Conservation (phyloP, 2,329 filamentous ascomycete genomes). For the Talaromyces piceae region DNA sequence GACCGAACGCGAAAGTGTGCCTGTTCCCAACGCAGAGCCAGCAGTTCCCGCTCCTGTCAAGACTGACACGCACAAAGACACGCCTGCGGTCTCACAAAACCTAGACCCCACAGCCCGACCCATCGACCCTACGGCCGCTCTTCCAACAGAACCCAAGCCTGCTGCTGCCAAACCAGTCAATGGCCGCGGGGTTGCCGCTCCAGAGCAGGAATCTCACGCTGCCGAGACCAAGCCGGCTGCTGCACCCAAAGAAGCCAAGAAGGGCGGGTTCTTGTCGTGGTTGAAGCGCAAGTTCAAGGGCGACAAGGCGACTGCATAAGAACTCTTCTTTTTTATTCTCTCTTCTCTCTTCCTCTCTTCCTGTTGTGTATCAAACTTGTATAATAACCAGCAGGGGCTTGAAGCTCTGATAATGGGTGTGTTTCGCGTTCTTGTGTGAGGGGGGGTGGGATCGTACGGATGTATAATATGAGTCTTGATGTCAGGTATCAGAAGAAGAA, state of each 20-base stretch:
- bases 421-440: no score
- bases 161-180: not conserved
- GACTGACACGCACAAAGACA: not conserved
- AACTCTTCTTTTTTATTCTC: no score
- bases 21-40: not conserved
- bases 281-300: conserved; percentile 13
- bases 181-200: not conserved
- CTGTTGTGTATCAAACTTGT: no score
- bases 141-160: not conserved
- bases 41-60: not conserved
- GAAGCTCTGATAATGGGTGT: not conserved
- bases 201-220: not conserved
- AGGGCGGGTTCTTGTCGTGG: conserved; percentile 12
- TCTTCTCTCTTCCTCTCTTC: no score
- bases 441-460: not conserved
- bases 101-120: not conserved
- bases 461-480: not conserved
- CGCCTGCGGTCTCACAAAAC: not conserved
- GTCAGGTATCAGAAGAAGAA: no score
- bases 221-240: not conserved
- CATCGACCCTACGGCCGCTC: not conserved
- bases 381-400: no score
- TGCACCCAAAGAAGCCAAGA: conserved; percentile 7
- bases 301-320: conserved; percentile 8
- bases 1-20: not conserved